These are phyloP conservation scores for Pisolithus thermaeus DNA, from an alignment of 1,284 basidiomycete genomes.

Conservation along the genomic window DNA sequence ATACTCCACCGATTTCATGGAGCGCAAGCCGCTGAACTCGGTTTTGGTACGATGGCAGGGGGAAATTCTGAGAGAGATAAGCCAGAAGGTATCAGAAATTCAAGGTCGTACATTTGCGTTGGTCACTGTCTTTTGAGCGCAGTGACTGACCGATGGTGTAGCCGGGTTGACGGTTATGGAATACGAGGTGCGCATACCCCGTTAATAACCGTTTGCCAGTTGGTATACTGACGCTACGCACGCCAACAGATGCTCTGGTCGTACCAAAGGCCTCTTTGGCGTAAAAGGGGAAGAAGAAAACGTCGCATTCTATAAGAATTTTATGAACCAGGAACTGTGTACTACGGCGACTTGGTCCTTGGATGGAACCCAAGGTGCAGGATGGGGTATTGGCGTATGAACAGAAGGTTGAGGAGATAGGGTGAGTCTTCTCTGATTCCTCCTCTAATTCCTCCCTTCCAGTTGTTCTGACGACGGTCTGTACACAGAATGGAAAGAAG, in stretches of 20 bases:
- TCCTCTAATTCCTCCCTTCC: no score
- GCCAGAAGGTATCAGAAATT: constrained; percentile 95
- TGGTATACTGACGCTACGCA: constrained; percentile 1
- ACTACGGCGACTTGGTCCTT: no score
- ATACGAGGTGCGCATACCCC: constrained; percentile 74
- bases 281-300: constrained; percentile 66
- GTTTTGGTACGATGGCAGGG: constrained; percentile 88
- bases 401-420: no score
- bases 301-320: constrained; percentile 81
- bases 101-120: constrained; percentile 73
- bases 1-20: constrained; percentile 99
- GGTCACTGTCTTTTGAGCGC: neutral
- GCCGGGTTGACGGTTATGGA: constrained; percentile 76
- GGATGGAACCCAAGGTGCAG: no score
- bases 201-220: neutral
- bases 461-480: no score
- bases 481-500: no score
- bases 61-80: constrained; percentile 92
- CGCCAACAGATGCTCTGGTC: constrained; percentile 79
- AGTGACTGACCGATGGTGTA: constrained; percentile 26
- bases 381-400: no score
- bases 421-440: no score
- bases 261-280: constrained; percentile 94
- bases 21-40: constrained; percentile 93
- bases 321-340: constrained; percentile 57